Evolutionary conservation across 306 rosid genomes (phyloP), one percentile per base, ranked within the genome.

Genomic region (Astragalus membranaceus): DNA sequence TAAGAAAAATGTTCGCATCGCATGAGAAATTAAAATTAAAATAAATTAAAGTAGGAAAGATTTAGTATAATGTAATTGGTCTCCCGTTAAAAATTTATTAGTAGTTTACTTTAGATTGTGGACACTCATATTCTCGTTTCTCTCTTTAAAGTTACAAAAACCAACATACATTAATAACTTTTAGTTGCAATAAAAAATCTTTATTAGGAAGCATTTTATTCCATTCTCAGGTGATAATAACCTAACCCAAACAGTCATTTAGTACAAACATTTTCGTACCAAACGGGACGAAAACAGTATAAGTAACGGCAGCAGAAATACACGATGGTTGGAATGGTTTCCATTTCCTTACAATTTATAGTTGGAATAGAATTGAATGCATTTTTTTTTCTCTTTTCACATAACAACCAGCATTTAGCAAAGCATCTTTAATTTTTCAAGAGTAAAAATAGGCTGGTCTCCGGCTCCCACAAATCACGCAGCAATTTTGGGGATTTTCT

Each of bases 381-480:
- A 62, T 62, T 39, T 1, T 0, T n/a, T 0, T 41, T 62, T 62
- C 36, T 62, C 41, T 36, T 41, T 41, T 39, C 30, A 26, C 3
- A 13, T 58, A 14, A 14, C 29, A 58, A 35, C 33, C 67, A 37
- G 32, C 49, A 39, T 60, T 60, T 60, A 8, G 46, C 65, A 60
- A 15, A 10, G 5, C 47, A 3, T 62, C 35, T 62, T 61, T 1
- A 35, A 50, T n/a, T 73, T 37, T 52, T 11, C n/a, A 5, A 7
- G 11, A 36, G 7, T 14, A 52, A 63, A 39, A 42, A 7, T 26
- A 52, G 47, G 46, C 10, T 35, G 41, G 15, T 41, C 48, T 49
- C 52, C 3, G 3, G 10, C 47, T 74, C 74, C 74, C 79, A 75
- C 51, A 75, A 75, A 67, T 23, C 4, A 74, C 55, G 62, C 55